Conservation (phyloP, 495 filamentous ascomycete genomes). For the Neurospora pannonica region DNA sequence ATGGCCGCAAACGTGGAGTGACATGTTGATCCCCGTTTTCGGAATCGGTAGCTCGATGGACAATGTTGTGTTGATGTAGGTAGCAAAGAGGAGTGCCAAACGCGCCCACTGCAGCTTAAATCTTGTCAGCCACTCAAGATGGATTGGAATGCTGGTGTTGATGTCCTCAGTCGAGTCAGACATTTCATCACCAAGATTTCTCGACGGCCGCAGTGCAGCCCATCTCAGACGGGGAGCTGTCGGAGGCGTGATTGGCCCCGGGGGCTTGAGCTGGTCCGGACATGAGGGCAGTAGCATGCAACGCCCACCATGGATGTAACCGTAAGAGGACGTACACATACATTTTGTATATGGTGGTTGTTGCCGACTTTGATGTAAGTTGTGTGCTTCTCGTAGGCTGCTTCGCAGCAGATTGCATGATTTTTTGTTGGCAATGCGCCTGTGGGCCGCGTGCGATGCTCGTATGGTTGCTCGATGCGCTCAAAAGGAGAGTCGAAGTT, state of each 20-base stretch:
- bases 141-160: not conserved
- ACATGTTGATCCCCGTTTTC: not conserved
- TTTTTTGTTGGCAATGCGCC: not conserved
- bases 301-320: not conserved
- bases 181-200: not conserved
- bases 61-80: not conserved
- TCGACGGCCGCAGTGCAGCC: not conserved
- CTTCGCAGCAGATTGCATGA: not conserved
- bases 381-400: not conserved
- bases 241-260: not conserved
- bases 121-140: not conserved
- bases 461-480: not conserved
- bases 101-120: not conserved
- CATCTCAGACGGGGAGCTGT: not conserved
- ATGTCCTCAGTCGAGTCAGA: not conserved
- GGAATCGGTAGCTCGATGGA: not conserved
- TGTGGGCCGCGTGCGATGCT: not conserved
- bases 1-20: not conserved
- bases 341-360: not conserved
- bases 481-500: not conserved
- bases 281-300: not conserved
- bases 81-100: not conserved
- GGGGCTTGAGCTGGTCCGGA: not conserved
- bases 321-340: not conserved
- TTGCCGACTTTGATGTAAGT: not conserved